Evolutionary conservation across 129 eudicot genomes (phyloP).

Genomic region (Oenanthe sinensis): DNA sequence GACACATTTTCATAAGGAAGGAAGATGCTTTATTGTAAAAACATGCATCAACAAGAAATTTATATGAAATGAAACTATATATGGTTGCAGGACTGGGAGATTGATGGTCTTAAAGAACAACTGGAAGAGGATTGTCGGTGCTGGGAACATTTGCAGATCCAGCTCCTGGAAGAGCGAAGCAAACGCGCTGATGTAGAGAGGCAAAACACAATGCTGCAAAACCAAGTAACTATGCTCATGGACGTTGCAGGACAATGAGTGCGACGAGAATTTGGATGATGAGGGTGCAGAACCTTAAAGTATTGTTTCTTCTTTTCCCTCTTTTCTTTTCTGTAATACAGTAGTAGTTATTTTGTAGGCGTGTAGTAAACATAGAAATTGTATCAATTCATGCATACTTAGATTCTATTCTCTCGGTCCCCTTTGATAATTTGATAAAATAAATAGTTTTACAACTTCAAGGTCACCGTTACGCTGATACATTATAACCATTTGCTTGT

Average conservation of each 20-base stretch:
- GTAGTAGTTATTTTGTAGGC: too few species aligned
- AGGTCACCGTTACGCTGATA: too few species aligned
- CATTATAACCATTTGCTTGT: too few species aligned
- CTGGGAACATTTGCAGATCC: conserved; percentile 75
- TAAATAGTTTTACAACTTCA: too few species aligned
- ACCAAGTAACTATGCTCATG: conserved; percentile 79
- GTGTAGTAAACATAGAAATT: background rate
- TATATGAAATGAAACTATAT: background rate
- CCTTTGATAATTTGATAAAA: background rate
- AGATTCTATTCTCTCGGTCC: too few species aligned
- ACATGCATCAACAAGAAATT: background rate
- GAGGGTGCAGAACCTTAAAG: conserved; percentile 22
- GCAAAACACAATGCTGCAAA: conserved; percentile 62
- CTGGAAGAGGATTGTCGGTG: conserved; percentile 68
- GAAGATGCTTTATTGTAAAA: background rate
- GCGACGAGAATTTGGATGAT: conserved; percentile 31
- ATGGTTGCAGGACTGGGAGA: conserved; percentile 72
- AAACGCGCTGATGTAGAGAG: conserved; percentile 78
- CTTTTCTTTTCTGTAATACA: background rate
- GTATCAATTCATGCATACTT: too few species aligned
- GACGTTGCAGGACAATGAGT: conserved; percentile 54
- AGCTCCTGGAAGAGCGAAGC: conserved; percentile 80
- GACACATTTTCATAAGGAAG: background rate
- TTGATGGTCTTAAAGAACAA: conserved; percentile 75
- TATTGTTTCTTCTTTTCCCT: background rate